Base-by-base conservation (phyloP, 345 rosid genomes). In the Gossypium ekmanianum region DNA sequence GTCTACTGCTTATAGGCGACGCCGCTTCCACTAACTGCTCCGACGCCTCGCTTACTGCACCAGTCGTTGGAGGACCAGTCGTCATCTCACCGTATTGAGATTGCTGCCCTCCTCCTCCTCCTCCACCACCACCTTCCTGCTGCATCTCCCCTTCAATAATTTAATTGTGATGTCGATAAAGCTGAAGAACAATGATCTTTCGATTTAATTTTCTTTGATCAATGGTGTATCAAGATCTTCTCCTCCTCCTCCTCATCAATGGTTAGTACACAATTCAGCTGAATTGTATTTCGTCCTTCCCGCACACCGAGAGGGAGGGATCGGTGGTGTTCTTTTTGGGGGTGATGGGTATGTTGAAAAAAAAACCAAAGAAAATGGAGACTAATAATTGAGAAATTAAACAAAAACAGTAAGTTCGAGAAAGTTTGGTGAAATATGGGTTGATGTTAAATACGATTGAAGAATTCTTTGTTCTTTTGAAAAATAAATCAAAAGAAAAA, bases 1-100 rank as follows among this genome's bases (percentile, higher is more conserved):
- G 96, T 80, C 98, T 81, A 85, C 97, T 91, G 82, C 94, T 91
- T 67, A 93, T 93, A 20, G 98, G 98, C 3, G 98, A 91, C 61
- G 98, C 97, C 68, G 87, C 91, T 74, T 93, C 97, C 50, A 58
- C 63, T 58, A 84, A 78, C 74, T 84, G 87, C 64, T 81, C 81
- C 69, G 77, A 68, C 79, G 81, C 79, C 34, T 71, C 79, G 56
- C 50, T 59, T 24, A 75, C 68, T 56, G 73, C 52, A 66, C 80
- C 29, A 10, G 81, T 55, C 62, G 68, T 10, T 51, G 67, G 67
- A 58, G 27, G 17, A 54, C 73, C 52, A 20, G 27, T 9, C 62
- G 27, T 9, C 62, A 63, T 78, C 65, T 76, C 83, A 3, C 74
- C 82, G 67, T 76, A 80, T 75, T 71, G 85, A 76, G 85, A 72